Evolutionary conservation across 257 asterid genomes (phyloP).

Genomic region (Solanum stenotomum): DNA sequence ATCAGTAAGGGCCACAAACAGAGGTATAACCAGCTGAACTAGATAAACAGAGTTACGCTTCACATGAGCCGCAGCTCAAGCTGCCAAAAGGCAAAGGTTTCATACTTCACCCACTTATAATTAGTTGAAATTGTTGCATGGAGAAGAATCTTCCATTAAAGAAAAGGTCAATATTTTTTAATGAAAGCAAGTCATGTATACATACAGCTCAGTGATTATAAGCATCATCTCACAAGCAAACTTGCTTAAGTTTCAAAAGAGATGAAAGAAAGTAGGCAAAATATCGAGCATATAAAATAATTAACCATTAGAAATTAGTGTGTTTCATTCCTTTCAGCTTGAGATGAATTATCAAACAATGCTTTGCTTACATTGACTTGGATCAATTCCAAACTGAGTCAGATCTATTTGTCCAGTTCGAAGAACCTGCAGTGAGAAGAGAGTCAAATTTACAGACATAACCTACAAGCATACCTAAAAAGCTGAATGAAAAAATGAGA

Average conservation of each 20-base stretch:
- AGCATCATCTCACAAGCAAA: background rate
- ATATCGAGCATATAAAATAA: background rate
- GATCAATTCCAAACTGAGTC: constrained; percentile 88
- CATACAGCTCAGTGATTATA: background rate
- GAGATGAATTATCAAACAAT: background rate
- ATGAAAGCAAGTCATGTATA: background rate
- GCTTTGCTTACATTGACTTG: constrained; percentile 58
- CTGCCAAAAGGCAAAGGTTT: background rate
- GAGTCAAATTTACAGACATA: background rate
- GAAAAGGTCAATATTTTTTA: background rate
- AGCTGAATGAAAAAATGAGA: background rate
- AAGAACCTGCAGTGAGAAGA: constrained; percentile 48
- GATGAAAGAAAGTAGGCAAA: background rate
- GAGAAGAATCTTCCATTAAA: background rate
- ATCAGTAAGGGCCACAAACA: background rate
- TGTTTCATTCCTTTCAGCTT: background rate
- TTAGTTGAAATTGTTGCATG: background rate
- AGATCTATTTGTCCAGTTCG: constrained; percentile 91
- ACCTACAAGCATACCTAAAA: background rate
- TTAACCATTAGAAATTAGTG: background rate
- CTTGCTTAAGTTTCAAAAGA: background rate
- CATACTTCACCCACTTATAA: background rate
- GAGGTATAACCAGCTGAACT: background rate
- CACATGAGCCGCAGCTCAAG: background rate
- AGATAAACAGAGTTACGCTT: background rate